Percentiles rank a stretch among this genome's conserved stretches.
Conservation (phyloP, 2,329 filamentous ascomycete genomes). For the Sclerotinia subarctica region DNA sequence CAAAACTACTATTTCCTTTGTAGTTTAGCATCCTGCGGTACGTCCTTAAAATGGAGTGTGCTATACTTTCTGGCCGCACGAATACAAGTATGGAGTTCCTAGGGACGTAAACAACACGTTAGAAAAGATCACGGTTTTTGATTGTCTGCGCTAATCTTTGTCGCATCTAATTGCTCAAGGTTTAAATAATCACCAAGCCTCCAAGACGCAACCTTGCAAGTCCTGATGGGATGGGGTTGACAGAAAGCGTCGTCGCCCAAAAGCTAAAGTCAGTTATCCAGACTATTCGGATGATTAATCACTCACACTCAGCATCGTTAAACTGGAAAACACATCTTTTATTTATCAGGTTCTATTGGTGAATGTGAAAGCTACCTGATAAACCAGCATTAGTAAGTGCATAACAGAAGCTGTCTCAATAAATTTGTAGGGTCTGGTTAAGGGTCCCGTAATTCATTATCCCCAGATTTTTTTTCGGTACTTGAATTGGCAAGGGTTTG, state of each 20-base stretch:
- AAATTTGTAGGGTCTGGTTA: not conserved
- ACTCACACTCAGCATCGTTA: too few relatives aligned
- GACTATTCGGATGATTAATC: not conserved
- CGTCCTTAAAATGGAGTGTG: not conserved
- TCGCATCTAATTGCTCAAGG: not conserved
- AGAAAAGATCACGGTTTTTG: not conserved
- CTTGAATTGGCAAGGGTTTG: not conserved
- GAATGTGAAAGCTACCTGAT: not conserved
- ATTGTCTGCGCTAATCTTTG: not conserved
- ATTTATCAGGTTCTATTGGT: not conserved
- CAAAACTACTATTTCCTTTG: not conserved
- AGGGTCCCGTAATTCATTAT: not conserved
- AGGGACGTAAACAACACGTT: not conserved
- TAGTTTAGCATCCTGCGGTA: not conserved
- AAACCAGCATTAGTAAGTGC: not conserved
- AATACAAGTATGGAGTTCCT: too few relatives aligned
- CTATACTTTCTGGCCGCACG: too few relatives aligned
- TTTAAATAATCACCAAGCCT: not conserved
- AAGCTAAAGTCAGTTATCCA: not conserved
- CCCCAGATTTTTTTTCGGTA: not conserved
- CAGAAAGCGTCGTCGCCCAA: too few relatives aligned
- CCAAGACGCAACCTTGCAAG: not conserved
- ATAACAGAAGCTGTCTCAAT: too few relatives aligned
- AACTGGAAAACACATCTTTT: too few relatives aligned
- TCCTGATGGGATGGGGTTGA: not conserved